Conservation (phyloP, 305 asterid species). For the Fraxinus ornus region DNA sequence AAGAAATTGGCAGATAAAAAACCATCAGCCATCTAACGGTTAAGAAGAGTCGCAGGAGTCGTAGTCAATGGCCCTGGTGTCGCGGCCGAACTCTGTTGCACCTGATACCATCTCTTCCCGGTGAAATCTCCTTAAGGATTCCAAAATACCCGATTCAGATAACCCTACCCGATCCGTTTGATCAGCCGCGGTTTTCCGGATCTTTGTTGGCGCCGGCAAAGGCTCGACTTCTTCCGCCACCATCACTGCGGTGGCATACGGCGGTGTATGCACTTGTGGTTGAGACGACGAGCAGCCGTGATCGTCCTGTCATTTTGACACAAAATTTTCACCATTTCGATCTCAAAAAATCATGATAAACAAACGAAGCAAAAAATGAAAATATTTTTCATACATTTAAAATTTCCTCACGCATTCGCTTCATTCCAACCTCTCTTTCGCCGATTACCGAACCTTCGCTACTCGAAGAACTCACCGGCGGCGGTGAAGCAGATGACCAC, state of each 20-base stretch:
- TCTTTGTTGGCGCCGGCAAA: neutral
- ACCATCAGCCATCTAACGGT: constrained; percentile 26
- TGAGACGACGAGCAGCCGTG: constrained; percentile 14
- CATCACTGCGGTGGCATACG: neutral
- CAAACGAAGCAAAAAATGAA: neutral
- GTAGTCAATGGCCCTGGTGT: constrained; percentile 19
- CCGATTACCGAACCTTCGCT: constrained; percentile 30
- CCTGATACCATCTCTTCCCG: constrained; percentile 22
- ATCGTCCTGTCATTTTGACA: constrained; percentile 27
- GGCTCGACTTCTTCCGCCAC: constrained; percentile 1
- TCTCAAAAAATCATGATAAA: neutral
- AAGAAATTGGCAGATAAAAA: constrained; percentile 8
- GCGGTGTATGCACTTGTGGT: neutral
- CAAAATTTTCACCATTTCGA: neutral
- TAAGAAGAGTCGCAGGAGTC: neutral
- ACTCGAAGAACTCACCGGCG: constrained; percentile 43
- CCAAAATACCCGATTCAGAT: constrained; percentile 26
- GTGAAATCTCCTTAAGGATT: constrained; percentile 25
- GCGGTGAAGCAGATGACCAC: constrained; percentile 28
- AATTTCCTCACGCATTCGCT: constrained; percentile 23
- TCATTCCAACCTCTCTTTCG: constrained; percentile 25
- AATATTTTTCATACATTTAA: constrained; percentile 24
- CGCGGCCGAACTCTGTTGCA: neutral
- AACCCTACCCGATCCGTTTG: constrained; percentile 17
- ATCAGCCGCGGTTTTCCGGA: neutral